Evolutionary conservation across 176 grass and related monocot genomes (phyloP).

Genomic region (Pontederia crassipes): DNA sequence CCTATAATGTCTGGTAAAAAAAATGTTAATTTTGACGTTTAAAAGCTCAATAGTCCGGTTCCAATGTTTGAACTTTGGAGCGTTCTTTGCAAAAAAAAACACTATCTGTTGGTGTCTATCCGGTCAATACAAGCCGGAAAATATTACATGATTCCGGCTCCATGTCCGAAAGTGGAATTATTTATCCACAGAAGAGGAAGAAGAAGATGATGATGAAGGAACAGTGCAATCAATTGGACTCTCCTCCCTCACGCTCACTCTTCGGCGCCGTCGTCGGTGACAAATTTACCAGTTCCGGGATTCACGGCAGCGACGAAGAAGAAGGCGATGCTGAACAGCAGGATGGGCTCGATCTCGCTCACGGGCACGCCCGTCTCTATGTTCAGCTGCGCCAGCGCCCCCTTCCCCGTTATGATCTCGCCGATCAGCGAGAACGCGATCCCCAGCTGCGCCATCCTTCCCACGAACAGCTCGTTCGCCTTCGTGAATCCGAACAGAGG

Average conservation of each 20-base stretch:
- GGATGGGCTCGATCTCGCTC: constrained; percentile 46
- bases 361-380: constrained; percentile 50
- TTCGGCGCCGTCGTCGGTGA: constrained; percentile 36
- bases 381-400: constrained; percentile 52
- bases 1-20: too few species aligned
- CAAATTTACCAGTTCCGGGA: constrained; percentile 45
- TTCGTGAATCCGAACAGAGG: constrained; percentile 65
- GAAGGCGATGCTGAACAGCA: constrained; percentile 43
- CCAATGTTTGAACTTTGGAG: too few species aligned
- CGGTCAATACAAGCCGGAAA: too few species aligned
- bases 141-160: too few species aligned
- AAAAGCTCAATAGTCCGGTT: too few species aligned
- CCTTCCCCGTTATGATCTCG: constrained; percentile 51
- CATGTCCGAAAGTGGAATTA: too few species aligned
- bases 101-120: too few species aligned
- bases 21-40: too few species aligned
- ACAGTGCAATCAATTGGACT: too few species aligned
- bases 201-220: too few species aligned
- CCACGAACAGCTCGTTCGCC: constrained; percentile 62
- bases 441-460: constrained; percentile 47
- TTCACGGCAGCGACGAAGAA: constrained; percentile 64
- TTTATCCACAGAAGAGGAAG: too few species aligned
- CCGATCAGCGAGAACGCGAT: constrained; percentile 61
- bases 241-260: neutral
- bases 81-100: too few species aligned